Conservation (phyloP, 306 rosid genomes). For the Mucuna pruriens region DNA sequence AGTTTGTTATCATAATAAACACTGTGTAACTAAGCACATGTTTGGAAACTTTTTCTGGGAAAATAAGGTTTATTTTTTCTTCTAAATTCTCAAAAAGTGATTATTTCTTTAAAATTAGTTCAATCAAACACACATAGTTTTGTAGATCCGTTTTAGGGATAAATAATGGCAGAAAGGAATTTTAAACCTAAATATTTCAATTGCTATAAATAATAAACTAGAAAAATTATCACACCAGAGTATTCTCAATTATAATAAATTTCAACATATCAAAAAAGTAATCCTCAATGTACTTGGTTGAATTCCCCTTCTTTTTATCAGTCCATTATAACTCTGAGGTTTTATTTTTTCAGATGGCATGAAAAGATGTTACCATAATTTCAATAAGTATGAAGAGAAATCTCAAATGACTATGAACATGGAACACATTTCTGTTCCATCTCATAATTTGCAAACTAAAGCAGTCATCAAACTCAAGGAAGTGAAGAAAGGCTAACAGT, state of each 20-base stretch:
- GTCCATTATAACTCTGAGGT: slow-evolving; percentile 6
- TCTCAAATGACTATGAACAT: slow-evolving; percentile 2
- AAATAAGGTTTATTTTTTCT: neutral
- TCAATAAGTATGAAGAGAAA: slow-evolving; percentile 19
- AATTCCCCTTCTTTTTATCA: neutral
- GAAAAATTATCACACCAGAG: neutral
- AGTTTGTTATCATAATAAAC: neutral
- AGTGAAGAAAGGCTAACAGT: slow-evolving; percentile 6
- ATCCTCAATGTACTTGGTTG: slow-evolving; percentile 2
- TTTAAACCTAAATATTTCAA: slow-evolving; percentile 28
- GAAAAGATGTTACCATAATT: slow-evolving; percentile 10
- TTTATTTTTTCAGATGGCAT: slow-evolving; percentile 11
- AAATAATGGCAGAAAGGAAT: slow-evolving; percentile 7
- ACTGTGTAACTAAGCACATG: neutral
- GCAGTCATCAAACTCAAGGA: slow-evolving; percentile 16
- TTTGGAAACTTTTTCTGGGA: neutral
- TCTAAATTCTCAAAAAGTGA: neutral
- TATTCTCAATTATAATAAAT: slow-evolving; percentile 11
- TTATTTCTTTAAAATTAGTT: neutral
- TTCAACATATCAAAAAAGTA: slow-evolving; percentile 18
- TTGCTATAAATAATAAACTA: neutral
- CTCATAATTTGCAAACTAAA: slow-evolving; percentile 15
- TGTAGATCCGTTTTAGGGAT: slow-evolving; percentile 11
- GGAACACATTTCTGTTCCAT: slow-evolving; percentile 28
- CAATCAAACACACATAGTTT: neutral